A percentile compares a stretch with the other conserved stretches of the same genome.
These are phyloP conservation scores for Beauveria asiatica DNA, from an alignment of 2,329 filamentous ascomycete genomes.

Conservation along the genomic window DNA sequence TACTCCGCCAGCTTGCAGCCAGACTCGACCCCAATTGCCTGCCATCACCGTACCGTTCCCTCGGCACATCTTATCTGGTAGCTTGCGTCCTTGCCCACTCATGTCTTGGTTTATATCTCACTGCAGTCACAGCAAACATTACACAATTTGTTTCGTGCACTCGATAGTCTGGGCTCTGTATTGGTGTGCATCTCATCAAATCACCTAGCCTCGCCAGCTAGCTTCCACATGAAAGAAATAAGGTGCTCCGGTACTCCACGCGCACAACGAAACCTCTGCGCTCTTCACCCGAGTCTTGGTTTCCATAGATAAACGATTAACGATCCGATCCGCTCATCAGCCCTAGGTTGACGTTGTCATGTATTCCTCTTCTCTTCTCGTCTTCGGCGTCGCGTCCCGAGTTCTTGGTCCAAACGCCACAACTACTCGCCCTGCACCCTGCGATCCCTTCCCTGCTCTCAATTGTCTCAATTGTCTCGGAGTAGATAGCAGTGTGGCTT, in stretches of 20 bases:
- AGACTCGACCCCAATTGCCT: background rate
- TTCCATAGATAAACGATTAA: background rate
- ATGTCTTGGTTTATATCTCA: too few species aligned
- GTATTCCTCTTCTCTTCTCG: background rate
- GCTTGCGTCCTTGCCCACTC: background rate
- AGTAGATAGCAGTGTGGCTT: conserved; percentile 1
- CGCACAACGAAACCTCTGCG: background rate
- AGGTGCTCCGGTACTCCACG: background rate
- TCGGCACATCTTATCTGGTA: background rate
- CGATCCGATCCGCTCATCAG: background rate
- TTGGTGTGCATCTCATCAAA: background rate
- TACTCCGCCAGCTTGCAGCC: conserved; percentile 2
- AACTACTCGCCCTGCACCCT: background rate
- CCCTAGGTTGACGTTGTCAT: too few species aligned
- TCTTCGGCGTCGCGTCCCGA: too few species aligned
- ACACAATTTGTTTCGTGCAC: background rate
- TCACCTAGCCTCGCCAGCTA: background rate
- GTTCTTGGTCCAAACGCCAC: background rate
- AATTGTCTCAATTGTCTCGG: conserved; percentile 2
- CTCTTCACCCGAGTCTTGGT: conserved; percentile 2
- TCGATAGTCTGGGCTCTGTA: background rate
- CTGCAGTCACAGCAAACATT: background rate
- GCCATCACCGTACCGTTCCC: background rate
- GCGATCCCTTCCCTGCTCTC: background rate
- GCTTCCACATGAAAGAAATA: background rate